phyloP scores from a whole-genome alignment of 345 rosid species.

The Eutrema heterophyllum region DNA sequence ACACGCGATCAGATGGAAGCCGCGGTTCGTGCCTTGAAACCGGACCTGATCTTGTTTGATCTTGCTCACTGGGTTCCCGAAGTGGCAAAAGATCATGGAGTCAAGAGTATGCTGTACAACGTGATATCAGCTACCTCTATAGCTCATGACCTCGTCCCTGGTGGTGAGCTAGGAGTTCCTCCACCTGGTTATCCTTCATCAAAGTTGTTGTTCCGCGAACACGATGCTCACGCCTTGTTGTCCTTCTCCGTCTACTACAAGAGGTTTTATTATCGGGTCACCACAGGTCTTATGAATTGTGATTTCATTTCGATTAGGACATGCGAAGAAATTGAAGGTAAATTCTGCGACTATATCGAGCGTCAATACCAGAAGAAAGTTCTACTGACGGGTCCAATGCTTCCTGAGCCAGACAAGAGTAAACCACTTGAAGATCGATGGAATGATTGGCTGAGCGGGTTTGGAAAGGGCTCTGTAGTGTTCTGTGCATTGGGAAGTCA shows the following conservation, averaged over 20 bases:
- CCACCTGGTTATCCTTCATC: constrained; percentile 35
- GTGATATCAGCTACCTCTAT: background rate
- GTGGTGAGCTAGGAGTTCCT: constrained; percentile 10
- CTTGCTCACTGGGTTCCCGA: constrained; percentile 27
- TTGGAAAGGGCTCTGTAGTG: constrained; percentile 17
- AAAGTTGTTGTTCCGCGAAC: background rate
- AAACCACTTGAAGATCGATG: constrained; percentile 30
- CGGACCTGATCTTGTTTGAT: constrained; percentile 32
- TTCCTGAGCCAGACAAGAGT: constrained; percentile 21
- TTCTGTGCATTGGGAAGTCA: constrained; percentile 47
- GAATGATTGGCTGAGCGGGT: constrained; percentile 7
- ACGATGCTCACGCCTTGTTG: constrained; percentile 16
- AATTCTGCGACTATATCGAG: constrained; percentile 33
- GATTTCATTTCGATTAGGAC: constrained; percentile 41
- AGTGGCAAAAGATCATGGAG: background rate
- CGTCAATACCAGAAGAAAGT: constrained; percentile 3
- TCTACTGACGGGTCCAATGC: constrained; percentile 38
- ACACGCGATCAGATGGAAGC: constrained; percentile 31
- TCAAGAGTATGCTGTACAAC: background rate
- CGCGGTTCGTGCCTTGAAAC: constrained; percentile 15
- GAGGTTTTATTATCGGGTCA: constrained; percentile 5
- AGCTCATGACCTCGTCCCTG: constrained; percentile 18
- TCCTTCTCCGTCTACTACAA: constrained; percentile 4
- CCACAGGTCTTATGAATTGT: constrained; percentile 14
- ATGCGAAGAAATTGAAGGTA: constrained; percentile 35